Conservation (phyloP, 2,329 filamentous ascomycete species). For the Alternaria incomplexa region DNA sequence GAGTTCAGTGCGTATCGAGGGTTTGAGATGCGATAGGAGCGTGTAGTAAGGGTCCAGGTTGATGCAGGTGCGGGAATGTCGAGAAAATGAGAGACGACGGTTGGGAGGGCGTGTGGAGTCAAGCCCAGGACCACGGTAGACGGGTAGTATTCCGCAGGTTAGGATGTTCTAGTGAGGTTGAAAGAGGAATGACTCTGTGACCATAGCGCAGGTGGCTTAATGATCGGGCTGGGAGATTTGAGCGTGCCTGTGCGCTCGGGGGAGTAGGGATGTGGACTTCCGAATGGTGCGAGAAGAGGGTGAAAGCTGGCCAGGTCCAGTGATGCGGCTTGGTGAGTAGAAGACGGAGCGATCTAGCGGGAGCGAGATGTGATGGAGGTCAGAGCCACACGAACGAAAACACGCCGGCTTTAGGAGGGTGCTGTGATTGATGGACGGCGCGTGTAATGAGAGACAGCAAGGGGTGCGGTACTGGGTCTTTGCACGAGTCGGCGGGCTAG, state of each 20-base stretch:
- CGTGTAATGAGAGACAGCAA: constrained; percentile 33
- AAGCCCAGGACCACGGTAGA: constrained; percentile 51
- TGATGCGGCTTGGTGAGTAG: constrained; percentile 16
- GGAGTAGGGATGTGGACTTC: constrained; percentile 44
- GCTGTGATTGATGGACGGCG: constrained; percentile 40
- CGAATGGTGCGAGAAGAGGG: constrained; percentile 22
- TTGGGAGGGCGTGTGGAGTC: constrained; percentile 50
- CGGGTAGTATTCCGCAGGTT: constrained; percentile 49
- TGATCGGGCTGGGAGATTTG: constrained; percentile 45
- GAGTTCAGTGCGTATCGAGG: constrained; percentile 46
- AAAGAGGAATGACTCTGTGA: constrained; percentile 48
- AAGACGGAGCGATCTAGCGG: constrained; percentile 33
- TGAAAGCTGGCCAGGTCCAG: constrained; percentile 31
- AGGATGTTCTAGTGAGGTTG: constrained; percentile 48
- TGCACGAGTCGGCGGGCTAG: constrained; percentile 48
- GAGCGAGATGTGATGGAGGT: constrained; percentile 30
- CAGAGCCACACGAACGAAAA: constrained; percentile 26
- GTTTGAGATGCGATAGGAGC: constrained; percentile 43
- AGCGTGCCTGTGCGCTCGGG: constrained; percentile 44
- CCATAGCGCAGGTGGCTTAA: constrained; percentile 47
- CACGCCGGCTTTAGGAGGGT: constrained; percentile 21
- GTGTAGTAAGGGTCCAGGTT: constrained; percentile 50
- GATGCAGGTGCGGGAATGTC: constrained; percentile 46
- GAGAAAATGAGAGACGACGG: constrained; percentile 51
- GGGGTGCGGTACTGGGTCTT: constrained; percentile 37